Base-by-base conservation (phyloP, 345 rosid species). In the Luvunga scandens region DNA sequence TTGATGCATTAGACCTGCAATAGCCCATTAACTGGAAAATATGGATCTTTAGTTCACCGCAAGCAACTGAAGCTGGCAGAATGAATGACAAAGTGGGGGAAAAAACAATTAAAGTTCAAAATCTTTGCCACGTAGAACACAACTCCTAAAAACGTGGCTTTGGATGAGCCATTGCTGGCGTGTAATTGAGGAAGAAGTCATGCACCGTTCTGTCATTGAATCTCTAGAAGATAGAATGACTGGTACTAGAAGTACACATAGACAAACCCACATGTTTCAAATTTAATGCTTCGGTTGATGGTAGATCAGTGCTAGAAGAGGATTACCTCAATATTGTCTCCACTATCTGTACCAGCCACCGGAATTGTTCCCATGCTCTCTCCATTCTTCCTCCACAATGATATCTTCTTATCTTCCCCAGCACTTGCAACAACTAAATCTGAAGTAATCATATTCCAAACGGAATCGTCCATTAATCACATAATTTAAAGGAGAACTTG, bases 351-450 rank as follows among this genome's bases (percentile, higher is more conserved):
- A 33, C 98, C 97, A 48, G 91, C 34, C 60, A 91, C 87, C 0
- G 98, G 98, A 82, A 94, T 75, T 25, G 94, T 89, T 68, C 98
- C 99, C 87, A 93, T 81, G 84, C 84, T 89, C 79, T 78, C 91
- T 78, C 99, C 99, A 87, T 84, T 91, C 81, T 85, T 90, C 85
- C 93, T 78, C 97, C 98, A 91, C 61, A 97, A 10, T 0, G 99
- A 92, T 77, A 97, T 94, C 92, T 86, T 94, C 91, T 92, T 93
- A 78, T 94, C 99, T 38, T 94, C 99, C 69, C 99, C 98, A 2
- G 97, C 90, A 88, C 98, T 94, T n/a, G 97, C 99, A 80, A 94
- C 91, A 38, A 94, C 99, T 77, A 97, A 87, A 91, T 97, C 99
- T 97, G 86, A 83, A 86, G 42, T 57, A 73, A 63, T 33, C 55